A percentile compares a stretch with the other conserved stretches of the same genome.
phyloP scores from a whole-genome alignment of 2,329 filamentous ascomycete species.

The Penicillium expansum region DNA sequence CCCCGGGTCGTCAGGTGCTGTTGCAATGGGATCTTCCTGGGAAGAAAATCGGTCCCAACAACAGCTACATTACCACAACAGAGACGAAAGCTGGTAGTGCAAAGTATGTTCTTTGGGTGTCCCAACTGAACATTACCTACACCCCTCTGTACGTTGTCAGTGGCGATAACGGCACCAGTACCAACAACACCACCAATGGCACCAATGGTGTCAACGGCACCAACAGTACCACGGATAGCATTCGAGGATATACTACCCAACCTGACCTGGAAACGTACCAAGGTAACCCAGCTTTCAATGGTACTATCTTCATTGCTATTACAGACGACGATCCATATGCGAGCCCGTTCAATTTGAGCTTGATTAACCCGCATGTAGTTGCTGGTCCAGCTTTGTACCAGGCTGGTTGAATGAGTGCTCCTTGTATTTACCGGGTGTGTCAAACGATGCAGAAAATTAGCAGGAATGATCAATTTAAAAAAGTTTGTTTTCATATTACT shows the following conservation, averaged over 20 bases:
- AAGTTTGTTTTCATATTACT: not conserved
- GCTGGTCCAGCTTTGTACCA: conserved; percentile 72
- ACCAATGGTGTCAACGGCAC: conserved; percentile 39
- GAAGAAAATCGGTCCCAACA: conserved; percentile 70
- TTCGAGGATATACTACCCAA: conserved; percentile 65
- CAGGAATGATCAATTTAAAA: not conserved
- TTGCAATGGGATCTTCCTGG: conserved; percentile 72
- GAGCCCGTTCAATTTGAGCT: conserved; percentile 72
- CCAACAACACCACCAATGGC: not conserved
- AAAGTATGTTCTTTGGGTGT: conserved; percentile 70
- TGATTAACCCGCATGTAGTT: conserved; percentile 73
- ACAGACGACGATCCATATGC: conserved; percentile 67
- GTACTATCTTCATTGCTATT: conserved; percentile 74
- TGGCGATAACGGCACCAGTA: conserved; percentile 43
- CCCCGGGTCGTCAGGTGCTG: conserved; percentile 68
- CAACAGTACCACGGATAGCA: conserved; percentile 37
- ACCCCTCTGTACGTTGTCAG: conserved; percentile 53
- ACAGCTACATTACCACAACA: conserved; percentile 70
- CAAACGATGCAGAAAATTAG: not conserved
- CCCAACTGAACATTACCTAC: conserved; percentile 74
- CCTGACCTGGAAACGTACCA: conserved; percentile 66
- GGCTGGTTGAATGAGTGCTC: conserved; percentile 58
- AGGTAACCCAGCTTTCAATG: conserved; percentile 69
- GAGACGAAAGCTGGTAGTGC: conserved; percentile 52
- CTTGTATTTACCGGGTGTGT: not conserved